Conservation (phyloP, 1,284 basidiomycete genomes). For the Ceratobasidium sp. region DNA sequence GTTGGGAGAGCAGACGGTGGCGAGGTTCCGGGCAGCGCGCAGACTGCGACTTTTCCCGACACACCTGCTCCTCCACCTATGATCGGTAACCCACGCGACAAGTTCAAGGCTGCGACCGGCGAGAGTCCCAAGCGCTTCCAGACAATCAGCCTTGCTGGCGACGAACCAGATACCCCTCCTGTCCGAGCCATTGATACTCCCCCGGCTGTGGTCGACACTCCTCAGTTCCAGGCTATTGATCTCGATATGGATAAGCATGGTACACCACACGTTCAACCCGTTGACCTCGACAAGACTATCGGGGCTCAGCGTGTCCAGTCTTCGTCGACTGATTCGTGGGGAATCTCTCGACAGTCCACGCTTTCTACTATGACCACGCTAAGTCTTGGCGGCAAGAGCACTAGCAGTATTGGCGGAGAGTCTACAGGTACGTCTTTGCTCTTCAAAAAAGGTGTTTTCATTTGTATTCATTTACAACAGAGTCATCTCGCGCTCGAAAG, state of each 20-base stretch:
- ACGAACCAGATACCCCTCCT: neutral
- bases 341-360: slow-evolving; percentile 25
- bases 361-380: slow-evolving; percentile 32
- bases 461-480: neutral
- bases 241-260: slow-evolving; percentile 7
- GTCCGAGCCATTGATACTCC: neutral
- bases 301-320: slow-evolving; percentile 22
- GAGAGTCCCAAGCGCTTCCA: slow-evolving; percentile 14
- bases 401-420: slow-evolving; percentile 15
- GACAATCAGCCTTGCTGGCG: slow-evolving; percentile 23
- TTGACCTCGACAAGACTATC: slow-evolving; percentile 31
- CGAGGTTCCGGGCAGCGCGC: slow-evolving; percentile 18
- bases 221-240: slow-evolving; percentile 32
- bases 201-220: neutral
- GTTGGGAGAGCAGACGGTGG: slow-evolving; percentile 9
- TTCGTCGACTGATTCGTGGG: slow-evolving; percentile 27
- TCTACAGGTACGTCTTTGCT: slow-evolving; percentile 16
- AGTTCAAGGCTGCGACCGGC: neutral
- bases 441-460: neutral
- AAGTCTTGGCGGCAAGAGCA: slow-evolving; percentile 32
- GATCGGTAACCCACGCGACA: slow-evolving; percentile 27
- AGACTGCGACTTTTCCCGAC: slow-evolving; percentile 34
- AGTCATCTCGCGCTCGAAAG: slow-evolving; percentile 59
- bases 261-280: slow-evolving; percentile 23
- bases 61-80: slow-evolving; percentile 19